A percentile compares a stretch with the other conserved stretches of the same genome.
Evolutionary conservation across 257 asterid species (phyloP).

Genomic region (Capsicum rhomboideum): DNA sequence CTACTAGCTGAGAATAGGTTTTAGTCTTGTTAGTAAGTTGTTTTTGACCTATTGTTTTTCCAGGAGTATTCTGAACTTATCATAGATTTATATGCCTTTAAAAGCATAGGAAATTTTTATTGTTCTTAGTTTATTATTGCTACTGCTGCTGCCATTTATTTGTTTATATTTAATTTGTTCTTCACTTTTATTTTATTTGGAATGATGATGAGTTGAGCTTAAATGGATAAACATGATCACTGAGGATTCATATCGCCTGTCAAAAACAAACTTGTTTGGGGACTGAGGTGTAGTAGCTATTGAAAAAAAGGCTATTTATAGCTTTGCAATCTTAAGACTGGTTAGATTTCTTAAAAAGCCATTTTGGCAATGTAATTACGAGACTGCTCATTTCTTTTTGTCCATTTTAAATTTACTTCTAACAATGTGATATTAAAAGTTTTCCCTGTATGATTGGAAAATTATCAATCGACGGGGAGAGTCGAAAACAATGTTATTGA

Average conservation of each 20-base stretch:
- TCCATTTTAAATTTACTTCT: not conserved
- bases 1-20: not conserved
- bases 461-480: not conserved
- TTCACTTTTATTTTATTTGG: not conserved
- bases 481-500: not conserved
- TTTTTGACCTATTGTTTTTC: not conserved
- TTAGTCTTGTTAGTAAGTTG: not conserved
- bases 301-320: not conserved
- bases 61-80: not conserved
- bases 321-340: not conserved
- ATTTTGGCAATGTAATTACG: not conserved
- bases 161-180: not conserved
- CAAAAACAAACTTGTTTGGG: no score
- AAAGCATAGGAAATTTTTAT: not conserved
- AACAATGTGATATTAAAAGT: not conserved
- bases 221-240: not conserved
- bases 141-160: not conserved
- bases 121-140: no score
- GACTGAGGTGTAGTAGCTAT: no score
- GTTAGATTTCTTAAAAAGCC: not conserved
- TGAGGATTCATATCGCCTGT: not conserved
- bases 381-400: not conserved
- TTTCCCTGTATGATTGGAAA: not conserved
- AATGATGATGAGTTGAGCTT: not conserved
- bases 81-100: not conserved